Conservation (phyloP, 371 early-diverging fungal species). For the Apophysomyces ossiformis region DNA sequence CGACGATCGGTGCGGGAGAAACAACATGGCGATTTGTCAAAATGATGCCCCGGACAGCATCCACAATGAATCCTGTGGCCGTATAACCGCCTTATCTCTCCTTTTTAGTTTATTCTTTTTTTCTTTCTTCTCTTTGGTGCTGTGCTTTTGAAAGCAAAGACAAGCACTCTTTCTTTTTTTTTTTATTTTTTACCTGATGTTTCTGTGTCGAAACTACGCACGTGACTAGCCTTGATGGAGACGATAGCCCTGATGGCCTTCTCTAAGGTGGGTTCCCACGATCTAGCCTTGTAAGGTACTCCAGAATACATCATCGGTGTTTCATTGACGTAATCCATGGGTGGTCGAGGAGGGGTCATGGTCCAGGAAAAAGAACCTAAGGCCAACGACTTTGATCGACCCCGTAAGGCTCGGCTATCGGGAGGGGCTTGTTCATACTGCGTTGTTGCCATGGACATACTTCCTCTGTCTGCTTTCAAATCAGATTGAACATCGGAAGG, state of each 20-base stretch:
- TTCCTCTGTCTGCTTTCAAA: slow-evolving; percentile 29
- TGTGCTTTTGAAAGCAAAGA: too few relatives aligned
- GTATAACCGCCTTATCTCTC: slow-evolving; percentile 47
- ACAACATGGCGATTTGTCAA: slow-evolving; percentile 91
- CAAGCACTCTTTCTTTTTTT: too few relatives aligned
- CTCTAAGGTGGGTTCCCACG: slow-evolving; percentile 81
- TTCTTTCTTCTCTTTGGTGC: too few relatives aligned
- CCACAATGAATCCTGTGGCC: slow-evolving; percentile 93
- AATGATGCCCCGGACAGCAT: slow-evolving; percentile 79
- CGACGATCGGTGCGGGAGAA: slow-evolving; percentile 85
- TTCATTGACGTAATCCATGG: slow-evolving; percentile 30
- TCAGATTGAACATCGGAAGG: slow-evolving; percentile 23
- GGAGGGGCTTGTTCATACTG: slow-evolving; percentile 31
- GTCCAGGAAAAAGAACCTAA: slow-evolving; percentile 35
- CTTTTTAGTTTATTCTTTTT: too few relatives aligned
- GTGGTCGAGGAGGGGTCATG: slow-evolving; percentile 30
- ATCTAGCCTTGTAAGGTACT: slow-evolving; percentile 46
- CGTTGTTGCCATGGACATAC: slow-evolving; percentile 27
- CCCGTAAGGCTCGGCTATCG: slow-evolving; percentile 32
- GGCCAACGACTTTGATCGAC: slow-evolving; percentile 52
- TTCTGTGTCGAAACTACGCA: slow-evolving; percentile 90
- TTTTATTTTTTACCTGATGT: slow-evolving; percentile 63
- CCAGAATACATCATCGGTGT: slow-evolving; percentile 16
- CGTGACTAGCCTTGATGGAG: slow-evolving; percentile 83
- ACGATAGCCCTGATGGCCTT: slow-evolving; percentile 81